Evolutionary conservation across 495 filamentous ascomycete species (phyloP).

Genomic region (Aspergillus sclerotiicarbonarius): DNA sequence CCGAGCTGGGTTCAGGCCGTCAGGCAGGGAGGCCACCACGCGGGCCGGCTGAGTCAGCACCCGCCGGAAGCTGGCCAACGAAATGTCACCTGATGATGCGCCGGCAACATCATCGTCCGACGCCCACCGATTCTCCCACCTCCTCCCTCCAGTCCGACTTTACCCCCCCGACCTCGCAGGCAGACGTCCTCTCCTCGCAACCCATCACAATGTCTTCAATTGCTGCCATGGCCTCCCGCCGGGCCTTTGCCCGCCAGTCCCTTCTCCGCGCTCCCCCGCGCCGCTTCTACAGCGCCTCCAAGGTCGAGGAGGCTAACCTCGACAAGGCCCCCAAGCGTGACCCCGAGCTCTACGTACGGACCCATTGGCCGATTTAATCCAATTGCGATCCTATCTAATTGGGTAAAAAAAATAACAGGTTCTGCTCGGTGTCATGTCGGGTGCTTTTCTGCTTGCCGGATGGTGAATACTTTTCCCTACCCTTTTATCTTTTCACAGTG

Average conservation of each 20-base stretch:
- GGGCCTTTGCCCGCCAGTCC: conserved; percentile 48
- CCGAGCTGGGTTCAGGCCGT: neutral
- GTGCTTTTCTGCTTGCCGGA: conserved; percentile 81
- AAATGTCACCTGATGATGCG: conserved; percentile 37
- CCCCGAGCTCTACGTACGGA: conserved; percentile 76
- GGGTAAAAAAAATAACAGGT: conserved; percentile 54
- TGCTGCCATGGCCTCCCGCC: conserved; percentile 50
- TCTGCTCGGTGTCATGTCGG: conserved; percentile 87
- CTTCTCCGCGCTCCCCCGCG: conserved; percentile 41
- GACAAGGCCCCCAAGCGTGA: conserved; percentile 69
- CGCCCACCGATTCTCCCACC: conserved; percentile 30
- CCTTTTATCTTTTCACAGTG: conserved; percentile 39
- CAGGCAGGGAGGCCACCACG: neutral
- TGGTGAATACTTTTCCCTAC: conserved; percentile 64
- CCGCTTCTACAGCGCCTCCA: conserved; percentile 42
- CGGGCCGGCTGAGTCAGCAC: conserved; percentile 26
- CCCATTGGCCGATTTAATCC: conserved; percentile 13
- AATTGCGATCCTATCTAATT: conserved; percentile 11
- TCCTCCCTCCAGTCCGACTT: conserved; percentile 18
- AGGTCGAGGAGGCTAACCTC: conserved; percentile 51
- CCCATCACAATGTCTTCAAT: conserved; percentile 51
- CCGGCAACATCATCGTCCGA: conserved; percentile 42
- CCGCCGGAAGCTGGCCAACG: conserved; percentile 18
- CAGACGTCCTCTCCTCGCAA: conserved; percentile 19
- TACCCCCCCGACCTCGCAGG: conserved; percentile 17